A percentile compares a stretch with the other conserved stretches of the same genome.
phyloP scores from a whole-genome alignment of 2,329 filamentous ascomycete genomes.

The Reticulascus tulasneorum region DNA sequence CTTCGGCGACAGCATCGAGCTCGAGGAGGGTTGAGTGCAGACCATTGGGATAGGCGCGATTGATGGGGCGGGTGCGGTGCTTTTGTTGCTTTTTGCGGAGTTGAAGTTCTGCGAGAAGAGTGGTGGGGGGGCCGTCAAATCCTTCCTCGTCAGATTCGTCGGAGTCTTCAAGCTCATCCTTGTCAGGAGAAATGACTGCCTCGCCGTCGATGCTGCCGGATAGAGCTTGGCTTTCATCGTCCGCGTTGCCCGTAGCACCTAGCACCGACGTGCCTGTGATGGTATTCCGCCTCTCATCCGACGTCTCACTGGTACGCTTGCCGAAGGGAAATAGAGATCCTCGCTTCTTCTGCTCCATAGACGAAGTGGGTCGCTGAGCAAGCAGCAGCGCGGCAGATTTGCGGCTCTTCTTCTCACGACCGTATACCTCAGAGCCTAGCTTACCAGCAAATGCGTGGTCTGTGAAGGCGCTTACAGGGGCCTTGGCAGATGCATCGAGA shows the following conservation, averaged over 20 bases:
- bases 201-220: constrained; percentile 20
- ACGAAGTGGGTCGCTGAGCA: constrained; percentile 12
- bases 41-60: constrained; percentile 63
- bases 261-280: constrained; percentile 3
- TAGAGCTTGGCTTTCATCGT: constrained; percentile 19
- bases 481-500: constrained; percentile 80
- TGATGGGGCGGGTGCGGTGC: constrained; percentile 67
- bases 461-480: constrained; percentile 87
- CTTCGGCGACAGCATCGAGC: constrained; percentile 83
- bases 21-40: constrained; percentile 88
- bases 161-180: constrained; percentile 25
- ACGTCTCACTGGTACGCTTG: constrained; percentile 27
- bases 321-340: constrained; percentile 46
- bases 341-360: constrained; percentile 36
- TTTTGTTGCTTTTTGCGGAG: constrained; percentile 86
- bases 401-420: constrained; percentile 43
- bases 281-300: constrained; percentile 12
- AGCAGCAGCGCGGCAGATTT: constrained; percentile 28
- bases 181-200: constrained; percentile 22
- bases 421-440: constrained; percentile 72
- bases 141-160: constrained; percentile 28
- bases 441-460: constrained; percentile 81
- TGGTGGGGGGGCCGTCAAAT: constrained; percentile 73
- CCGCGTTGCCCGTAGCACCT: constrained; percentile 8
- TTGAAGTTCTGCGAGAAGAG: constrained; percentile 86